Base-by-base conservation (phyloP, 2,329 filamentous ascomycete genomes). In the Purpureocillium lavendulum region DNA sequence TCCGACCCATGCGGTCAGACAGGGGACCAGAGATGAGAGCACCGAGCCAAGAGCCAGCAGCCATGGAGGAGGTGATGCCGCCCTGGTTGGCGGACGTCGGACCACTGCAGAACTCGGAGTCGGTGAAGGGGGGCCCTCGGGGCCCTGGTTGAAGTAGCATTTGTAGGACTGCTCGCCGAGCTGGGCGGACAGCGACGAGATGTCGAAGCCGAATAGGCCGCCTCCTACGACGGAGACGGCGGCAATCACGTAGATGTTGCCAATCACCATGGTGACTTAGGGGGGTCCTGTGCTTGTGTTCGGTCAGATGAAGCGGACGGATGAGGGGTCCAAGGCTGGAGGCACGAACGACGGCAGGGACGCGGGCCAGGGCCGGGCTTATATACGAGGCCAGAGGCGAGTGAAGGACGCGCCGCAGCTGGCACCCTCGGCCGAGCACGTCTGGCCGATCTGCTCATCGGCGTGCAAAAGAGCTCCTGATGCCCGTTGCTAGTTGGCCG, bases 101-200 rank as follows among this genome's bases (percentile, higher is more conserved):
- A 4, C 60, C 60, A 30, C 21, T 26, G 21, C 54, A 57, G 26
- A 59, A 63, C 8, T 51, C 41, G 1, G 52, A 47, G 6, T 59
- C 36, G 11, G 40, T 49, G 32, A 54, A 58, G 0, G 59, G 58
- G 59, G 59, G 0, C 56, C 55, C 1, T 55, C 44, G 4, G 55
- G 55, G 1, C 58, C 59, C 24, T 63, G 56, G 39, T 63, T 63
- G 46, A 63, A 63, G 41, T 62, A 63, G 39, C 60, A 63, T 32
- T 53, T 54, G 39, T 63, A 63, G 15, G 57, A 57, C 38, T 61
- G 56, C 47, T 58, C 56, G 35, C 55, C 54, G 21, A 56, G 45
- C 49, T 57, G 55, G 43, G 72, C 74, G 4, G 69, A 71, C 61
- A 77, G 73, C 40, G 72, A 75, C 29, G 69, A 70, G 42, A 77